A percentile compares a stretch with the other conserved stretches of the same genome.
phyloP scores from a whole-genome alignment of 73 alveolate genomes.

The Symbiodinium natans region DNA sequence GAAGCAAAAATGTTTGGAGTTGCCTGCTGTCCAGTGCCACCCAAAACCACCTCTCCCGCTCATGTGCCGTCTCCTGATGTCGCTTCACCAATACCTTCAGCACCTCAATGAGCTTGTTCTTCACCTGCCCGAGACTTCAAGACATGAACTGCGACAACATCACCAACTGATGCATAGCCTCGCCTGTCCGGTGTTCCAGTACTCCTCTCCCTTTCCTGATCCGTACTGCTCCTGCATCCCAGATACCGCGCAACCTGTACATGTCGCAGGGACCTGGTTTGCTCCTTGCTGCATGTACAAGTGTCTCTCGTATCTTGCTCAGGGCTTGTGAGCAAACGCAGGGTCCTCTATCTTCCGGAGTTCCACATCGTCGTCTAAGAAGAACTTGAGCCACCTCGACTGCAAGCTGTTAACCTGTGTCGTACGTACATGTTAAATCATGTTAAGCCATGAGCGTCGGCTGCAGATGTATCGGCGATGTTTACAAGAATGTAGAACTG shows the following conservation, averaged over 20 bases:
- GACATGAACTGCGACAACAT: not conserved
- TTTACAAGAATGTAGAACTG: too few relatives aligned
- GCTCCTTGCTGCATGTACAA: too few relatives aligned
- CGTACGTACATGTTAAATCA: too few relatives aligned
- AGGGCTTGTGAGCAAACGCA: too few relatives aligned
- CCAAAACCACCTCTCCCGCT: too few relatives aligned
- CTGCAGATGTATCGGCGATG: too few relatives aligned
- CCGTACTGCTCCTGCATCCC: constrained; percentile 89
- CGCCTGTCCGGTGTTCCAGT: constrained; percentile 92
- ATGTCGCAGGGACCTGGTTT: too few relatives aligned
- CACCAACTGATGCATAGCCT: not conserved
- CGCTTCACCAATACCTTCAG: constrained; percentile 23
- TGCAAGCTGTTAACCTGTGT: not conserved
- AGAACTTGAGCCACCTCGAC: constrained; percentile 97
- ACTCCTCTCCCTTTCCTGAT: constrained; percentile 76
- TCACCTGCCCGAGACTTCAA: constrained; percentile 28
- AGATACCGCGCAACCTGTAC: too few relatives aligned
- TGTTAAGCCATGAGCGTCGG: too few relatives aligned
- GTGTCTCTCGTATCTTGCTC: too few relatives aligned
- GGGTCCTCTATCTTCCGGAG: constrained; percentile 96
- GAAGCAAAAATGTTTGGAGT: too few relatives aligned
- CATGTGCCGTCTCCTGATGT: constrained; percentile 60
- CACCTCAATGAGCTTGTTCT: constrained; percentile 65
- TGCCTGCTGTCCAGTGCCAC: too few relatives aligned
- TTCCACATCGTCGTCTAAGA: constrained; percentile 99